Percentiles rank a stretch among this genome's conserved stretches.
Evolutionary conservation across 2,329 filamentous ascomycete species (phyloP).

Genomic region (Chrysoporthe cubensis): DNA sequence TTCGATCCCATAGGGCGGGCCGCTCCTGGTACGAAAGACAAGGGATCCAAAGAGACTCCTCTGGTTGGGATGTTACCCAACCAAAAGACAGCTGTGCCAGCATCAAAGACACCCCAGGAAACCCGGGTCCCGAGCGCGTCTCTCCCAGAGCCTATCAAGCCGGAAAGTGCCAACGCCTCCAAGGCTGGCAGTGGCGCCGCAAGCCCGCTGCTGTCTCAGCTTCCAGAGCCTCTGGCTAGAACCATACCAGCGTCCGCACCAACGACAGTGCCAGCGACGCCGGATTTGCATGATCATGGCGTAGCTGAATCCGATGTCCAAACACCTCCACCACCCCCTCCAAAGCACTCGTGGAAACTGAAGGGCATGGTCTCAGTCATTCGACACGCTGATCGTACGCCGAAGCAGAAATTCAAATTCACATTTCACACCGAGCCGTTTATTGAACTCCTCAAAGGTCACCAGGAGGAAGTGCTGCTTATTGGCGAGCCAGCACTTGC

Average conservation of each 20-base stretch:
- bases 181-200: conserved; percentile 33
- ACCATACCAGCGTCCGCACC: conserved; percentile 44
- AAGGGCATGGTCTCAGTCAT: conserved; percentile 98
- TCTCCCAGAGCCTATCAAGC: conserved; percentile 33
- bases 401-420: conserved; percentile 99
- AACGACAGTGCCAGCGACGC: conserved; percentile 44
- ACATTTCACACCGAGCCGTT: conserved; percentile 98
- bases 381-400: conserved; percentile 93
- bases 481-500: conserved; percentile 88
- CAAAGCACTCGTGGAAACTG: conserved; percentile 95
- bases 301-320: conserved; percentile 43
- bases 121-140: conserved; percentile 9
- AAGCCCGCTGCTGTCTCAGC: conserved; percentile 33
- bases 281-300: conserved; percentile 41
- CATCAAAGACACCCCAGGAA: conserved; percentile 22
- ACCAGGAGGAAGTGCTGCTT: conserved; percentile 93
- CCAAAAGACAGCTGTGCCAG: conserved; percentile 24
- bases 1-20: conserved; percentile 42
- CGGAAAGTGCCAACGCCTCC: conserved; percentile 33
- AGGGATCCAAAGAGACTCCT: conserved; percentile 34
- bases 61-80: conserved; percentile 28
- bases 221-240: conserved; percentile 30
- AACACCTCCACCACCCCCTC: conserved; percentile 67
- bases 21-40: conserved; percentile 27
- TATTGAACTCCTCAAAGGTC: conserved; percentile 89